Evolutionary conservation across 345 rosid genomes (phyloP).

Genomic region (Cardamine occulta): DNA sequence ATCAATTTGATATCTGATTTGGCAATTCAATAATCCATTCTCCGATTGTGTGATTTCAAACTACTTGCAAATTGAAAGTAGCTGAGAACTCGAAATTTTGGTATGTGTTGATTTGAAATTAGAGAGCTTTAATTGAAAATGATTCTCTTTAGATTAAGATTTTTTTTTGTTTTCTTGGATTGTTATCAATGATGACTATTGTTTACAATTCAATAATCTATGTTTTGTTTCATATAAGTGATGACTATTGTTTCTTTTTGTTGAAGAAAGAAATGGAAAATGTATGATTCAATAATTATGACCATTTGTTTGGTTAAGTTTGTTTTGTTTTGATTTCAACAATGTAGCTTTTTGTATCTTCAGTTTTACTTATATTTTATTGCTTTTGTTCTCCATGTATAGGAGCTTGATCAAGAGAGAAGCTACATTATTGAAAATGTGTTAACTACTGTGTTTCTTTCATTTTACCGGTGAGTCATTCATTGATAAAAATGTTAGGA

Average conservation of each 20-base stretch:
- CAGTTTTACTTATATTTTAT: neutral
- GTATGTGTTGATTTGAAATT: too few relatives aligned
- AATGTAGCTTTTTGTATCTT: neutral
- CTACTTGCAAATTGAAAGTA: too few relatives aligned
- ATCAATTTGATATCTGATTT: too few relatives aligned
- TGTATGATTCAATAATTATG: slow-evolving; percentile 44
- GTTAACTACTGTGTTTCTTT: slow-evolving; percentile 67
- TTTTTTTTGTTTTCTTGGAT: too few relatives aligned
- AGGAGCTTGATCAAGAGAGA: slow-evolving; percentile 97
- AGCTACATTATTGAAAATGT: slow-evolving; percentile 87
- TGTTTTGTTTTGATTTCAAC: slow-evolving; percentile 9
- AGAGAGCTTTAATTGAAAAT: too few relatives aligned
- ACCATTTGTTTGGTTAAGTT: slow-evolving; percentile 19
- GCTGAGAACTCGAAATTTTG: too few relatives aligned
- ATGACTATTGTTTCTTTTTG: neutral
- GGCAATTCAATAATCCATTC: too few relatives aligned
- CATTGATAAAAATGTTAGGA: too few relatives aligned
- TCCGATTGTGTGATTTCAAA: too few relatives aligned
- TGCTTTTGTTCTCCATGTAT: slow-evolving; percentile 25
- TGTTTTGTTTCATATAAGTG: slow-evolving; percentile 14
- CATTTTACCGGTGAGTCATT: slow-evolving; percentile 71
- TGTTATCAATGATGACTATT: too few relatives aligned
- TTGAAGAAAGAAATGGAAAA: slow-evolving; percentile 22
- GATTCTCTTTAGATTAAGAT: too few relatives aligned
- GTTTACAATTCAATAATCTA: too few relatives aligned